Base-by-base conservation (phyloP, 768 basidiomycete genomes). In the Macrocybe gigantea region DNA sequence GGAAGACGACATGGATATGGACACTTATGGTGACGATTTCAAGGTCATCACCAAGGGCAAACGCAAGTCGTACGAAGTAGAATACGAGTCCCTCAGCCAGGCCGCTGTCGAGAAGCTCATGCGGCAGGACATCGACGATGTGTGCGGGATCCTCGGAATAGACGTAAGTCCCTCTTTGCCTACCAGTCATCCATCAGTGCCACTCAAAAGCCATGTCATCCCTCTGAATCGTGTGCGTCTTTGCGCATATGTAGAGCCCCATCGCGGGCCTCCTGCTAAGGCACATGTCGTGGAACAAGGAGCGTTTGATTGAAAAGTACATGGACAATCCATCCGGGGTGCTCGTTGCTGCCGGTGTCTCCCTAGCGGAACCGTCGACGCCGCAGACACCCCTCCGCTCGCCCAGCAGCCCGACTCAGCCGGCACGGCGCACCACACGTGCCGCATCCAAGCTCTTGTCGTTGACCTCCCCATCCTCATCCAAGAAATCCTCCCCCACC, bases 291-390 rank as follows among this genome's bases (percentile, higher is more conserved):
- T 99, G 96, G 96, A 98, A 98, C 74, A 91, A 90, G 61, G 96
- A 99, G 63, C 84, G 85, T 48, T 78, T 99, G 14, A 91, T 93
- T 56, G 95, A 98, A 69, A 88, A 90, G 64, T 98, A 91, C 68
- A 96, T 96, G 93, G 95, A 97, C 57, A 88, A 92, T 50, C 80
- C 90, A 1, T 73, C 81, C 13, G 68, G 70, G 6, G 78, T 93
- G 11, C 79, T 85, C 30, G 74, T 80, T 29, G 78, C 80, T 6
- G 92, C 94, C 1, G 96, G 95, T 3, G 75, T 76, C 57, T 53
- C 72, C 65, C 44, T 71, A 59, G 49, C 79, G 44, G 64, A 79
- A 37, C 71, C 73, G n/a, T 58, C 67, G 34, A 55, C 73, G 11
- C 60, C 68, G 8, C 38, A 65, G 14, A 49, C 67, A 12, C 59